Conservation (phyloP, 2,329 filamentous ascomycete genomes). For the Botrytis paeoniae region DNA sequence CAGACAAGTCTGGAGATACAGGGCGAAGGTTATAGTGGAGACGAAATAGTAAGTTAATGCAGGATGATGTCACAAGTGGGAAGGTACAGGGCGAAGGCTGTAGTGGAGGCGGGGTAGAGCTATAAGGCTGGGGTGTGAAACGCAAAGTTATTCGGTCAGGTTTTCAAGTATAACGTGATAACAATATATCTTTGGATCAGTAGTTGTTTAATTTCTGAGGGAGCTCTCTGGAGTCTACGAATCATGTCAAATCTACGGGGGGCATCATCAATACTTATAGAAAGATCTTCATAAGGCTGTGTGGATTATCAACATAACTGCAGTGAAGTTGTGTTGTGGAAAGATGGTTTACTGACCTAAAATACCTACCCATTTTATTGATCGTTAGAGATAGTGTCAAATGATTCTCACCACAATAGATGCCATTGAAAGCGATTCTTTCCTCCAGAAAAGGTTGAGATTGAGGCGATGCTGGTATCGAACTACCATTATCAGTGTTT, state of each 20-base stretch:
- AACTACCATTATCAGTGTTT: too few species aligned
- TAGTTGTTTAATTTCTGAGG: not conserved
- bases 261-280: not conserved
- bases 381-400: too few species aligned
- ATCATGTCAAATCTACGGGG: not conserved
- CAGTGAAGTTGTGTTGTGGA: not conserved
- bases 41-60: not conserved
- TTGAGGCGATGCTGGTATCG: too few species aligned
- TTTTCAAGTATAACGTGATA: not conserved
- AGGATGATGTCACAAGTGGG: not conserved
- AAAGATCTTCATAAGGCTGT: not conserved
- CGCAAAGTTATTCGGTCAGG: not conserved
- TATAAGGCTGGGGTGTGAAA: not conserved
- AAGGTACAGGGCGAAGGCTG: not conserved
- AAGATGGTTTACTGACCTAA: too few species aligned
- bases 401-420: too few species aligned
- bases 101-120: not conserved
- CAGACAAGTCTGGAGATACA: not conserved
- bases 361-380: too few species aligned
- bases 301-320: not conserved
- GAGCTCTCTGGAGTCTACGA: not conserved
- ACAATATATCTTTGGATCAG: not conserved
- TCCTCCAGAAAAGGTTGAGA: accelerated
- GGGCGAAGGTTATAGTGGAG: not conserved
- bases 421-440: too few species aligned